Conservation (phyloP, 1,284 basidiomycete species). For the Coniferiporia weirii region DNA sequence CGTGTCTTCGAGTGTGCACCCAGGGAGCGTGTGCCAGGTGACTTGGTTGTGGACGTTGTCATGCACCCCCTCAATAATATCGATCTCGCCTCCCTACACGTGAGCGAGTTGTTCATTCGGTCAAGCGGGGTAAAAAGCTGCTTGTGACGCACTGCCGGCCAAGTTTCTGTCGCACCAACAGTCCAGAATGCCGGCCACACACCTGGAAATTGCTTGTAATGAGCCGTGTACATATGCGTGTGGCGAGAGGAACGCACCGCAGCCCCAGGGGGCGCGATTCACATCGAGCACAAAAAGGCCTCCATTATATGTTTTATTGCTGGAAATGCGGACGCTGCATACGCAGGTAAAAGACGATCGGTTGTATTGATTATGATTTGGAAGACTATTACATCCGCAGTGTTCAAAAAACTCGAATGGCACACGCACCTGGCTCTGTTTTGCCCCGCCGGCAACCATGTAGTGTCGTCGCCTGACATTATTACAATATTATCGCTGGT, state of each 20-base stretch:
- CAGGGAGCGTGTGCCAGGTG: slow-evolving; percentile 48
- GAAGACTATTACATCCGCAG: neutral
- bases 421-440: slow-evolving; percentile 51
- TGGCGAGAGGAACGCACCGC: slow-evolving; percentile 39
- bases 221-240: neutral
- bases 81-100: slow-evolving; percentile 65
- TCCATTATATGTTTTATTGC: slow-evolving; percentile 50
- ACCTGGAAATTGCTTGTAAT: slow-evolving; percentile 30
- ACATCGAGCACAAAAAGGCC: slow-evolving; percentile 68
- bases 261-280: slow-evolving; percentile 66
- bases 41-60: slow-evolving; percentile 74
- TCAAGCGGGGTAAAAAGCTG: neutral
- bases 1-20: slow-evolving; percentile 30
- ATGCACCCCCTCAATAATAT: slow-evolving; percentile 77
- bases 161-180: slow-evolving; percentile 43
- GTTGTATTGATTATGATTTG: neutral
- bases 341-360: neutral
- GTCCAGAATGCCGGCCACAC: slow-evolving; percentile 69
- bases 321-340: slow-evolving; percentile 55
- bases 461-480: slow-evolving; percentile 70
- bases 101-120: slow-evolving; percentile 4
- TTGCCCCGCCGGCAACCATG: slow-evolving; percentile 43
- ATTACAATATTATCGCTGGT: slow-evolving; percentile 52
- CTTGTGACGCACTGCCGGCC: slow-evolving; percentile 43
- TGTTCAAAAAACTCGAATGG: neutral